Conservation (phyloP, 108 stramenopile genomes). For the Fragilaria radians region DNA sequence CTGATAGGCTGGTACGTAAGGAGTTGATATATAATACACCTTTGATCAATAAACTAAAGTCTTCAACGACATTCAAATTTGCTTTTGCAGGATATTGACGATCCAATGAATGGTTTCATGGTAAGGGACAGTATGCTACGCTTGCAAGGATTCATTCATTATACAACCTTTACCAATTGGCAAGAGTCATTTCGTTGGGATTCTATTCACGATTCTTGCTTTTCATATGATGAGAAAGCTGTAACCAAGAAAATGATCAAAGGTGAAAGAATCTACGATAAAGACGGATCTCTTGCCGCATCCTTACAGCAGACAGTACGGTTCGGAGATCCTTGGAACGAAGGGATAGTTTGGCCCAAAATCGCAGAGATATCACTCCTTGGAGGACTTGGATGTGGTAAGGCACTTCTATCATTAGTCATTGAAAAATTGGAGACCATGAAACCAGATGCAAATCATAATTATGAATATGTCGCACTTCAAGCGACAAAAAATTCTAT, state of each 20-base stretch:
- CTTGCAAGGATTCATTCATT: constrained; percentile 85
- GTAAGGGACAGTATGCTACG: constrained; percentile 52
- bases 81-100: constrained; percentile 64
- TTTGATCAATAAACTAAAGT: too few species aligned
- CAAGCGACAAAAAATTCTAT: constrained; percentile 89
- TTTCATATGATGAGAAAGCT: constrained; percentile 52
- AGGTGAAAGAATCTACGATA: constrained; percentile 45
- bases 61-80: too few species aligned
- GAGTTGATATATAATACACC: too few species aligned
- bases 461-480: constrained; percentile 83
- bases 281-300: constrained; percentile 49
- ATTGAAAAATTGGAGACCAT: constrained; percentile 76
- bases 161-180: constrained; percentile 90
- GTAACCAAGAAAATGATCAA: constrained; percentile 29
- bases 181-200: constrained; percentile 87
- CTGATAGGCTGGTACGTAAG: constrained; percentile 55
- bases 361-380: constrained; percentile 85
- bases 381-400: constrained; percentile 72
- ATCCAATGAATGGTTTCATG: constrained; percentile 76
- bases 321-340: constrained; percentile 80
- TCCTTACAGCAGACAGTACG: constrained; percentile 65
- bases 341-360: constrained; percentile 88
- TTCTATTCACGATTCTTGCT: constrained; percentile 67
- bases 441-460: constrained; percentile 36
- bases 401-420: constrained; percentile 58